phyloP scores from a whole-genome alignment of 495 filamentous ascomycete species.

The Aspergillus diversus region DNA sequence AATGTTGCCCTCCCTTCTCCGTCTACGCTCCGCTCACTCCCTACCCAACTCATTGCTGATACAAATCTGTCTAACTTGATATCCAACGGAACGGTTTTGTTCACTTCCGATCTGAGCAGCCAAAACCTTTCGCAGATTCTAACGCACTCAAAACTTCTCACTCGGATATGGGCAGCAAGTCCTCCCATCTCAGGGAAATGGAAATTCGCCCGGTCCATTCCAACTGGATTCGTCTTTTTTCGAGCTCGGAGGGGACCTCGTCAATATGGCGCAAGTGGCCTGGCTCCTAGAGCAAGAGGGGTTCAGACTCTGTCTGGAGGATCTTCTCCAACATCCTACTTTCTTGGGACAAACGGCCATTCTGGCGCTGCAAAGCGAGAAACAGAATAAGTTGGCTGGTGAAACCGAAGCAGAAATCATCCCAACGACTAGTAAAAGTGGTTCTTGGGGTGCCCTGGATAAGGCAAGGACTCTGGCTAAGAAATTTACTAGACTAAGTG shows the following conservation, averaged over 20 bases:
- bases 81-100: conserved; percentile 17
- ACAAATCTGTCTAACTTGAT: not conserved
- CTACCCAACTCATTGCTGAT: conserved; percentile 35
- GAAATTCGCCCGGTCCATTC: conserved; percentile 30
- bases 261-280: conserved; percentile 53
- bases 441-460: conserved; percentile 26
- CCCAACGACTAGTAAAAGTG: conserved; percentile 13
- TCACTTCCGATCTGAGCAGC: conserved; percentile 43
- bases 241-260: conserved; percentile 56
- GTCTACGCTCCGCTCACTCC: conserved; percentile 40
- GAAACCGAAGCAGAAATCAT: not conserved
- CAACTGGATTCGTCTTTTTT: conserved; percentile 57
- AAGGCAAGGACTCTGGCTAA: conserved; percentile 38
- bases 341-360: conserved; percentile 55
- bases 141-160: conserved; percentile 50
- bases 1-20: conserved; percentile 47
- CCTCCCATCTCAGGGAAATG: conserved; percentile 35
- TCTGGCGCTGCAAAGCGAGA: conserved; percentile 41
- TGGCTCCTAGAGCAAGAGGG: conserved; percentile 54
- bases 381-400: conserved; percentile 7
- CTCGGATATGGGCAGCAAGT: conserved; percentile 56
- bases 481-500: conserved; percentile 35
- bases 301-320: conserved; percentile 52
- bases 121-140: conserved; percentile 52
- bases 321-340: conserved; percentile 52